Conservation (phyloP, 2,329 filamentous ascomycete species). For the Ascochyta lentis region DNA sequence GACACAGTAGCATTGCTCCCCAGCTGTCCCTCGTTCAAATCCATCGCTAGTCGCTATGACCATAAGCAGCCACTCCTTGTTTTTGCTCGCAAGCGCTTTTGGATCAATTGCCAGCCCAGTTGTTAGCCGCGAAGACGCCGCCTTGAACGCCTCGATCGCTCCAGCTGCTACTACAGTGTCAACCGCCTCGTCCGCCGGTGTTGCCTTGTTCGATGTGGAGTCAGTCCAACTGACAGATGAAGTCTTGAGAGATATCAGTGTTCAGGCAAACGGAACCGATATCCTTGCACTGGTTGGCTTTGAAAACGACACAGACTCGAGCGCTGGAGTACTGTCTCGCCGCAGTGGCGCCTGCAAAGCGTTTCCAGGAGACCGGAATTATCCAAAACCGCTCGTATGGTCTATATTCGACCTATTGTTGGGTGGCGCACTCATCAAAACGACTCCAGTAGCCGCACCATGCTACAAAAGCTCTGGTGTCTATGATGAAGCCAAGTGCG, state of each 20-base stretch:
- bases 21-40: background rate
- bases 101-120: slow-evolving; percentile 11
- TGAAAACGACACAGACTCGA: background rate
- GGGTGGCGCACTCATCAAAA: slow-evolving; percentile 25
- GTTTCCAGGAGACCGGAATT: slow-evolving; percentile 29
- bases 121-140: background rate
- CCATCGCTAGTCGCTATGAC: slow-evolving; percentile 4
- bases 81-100: slow-evolving; percentile 8
- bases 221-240: slow-evolving; percentile 25
- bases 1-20: background rate
- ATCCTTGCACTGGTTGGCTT: slow-evolving; percentile 42
- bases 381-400: slow-evolving; percentile 25
- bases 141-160: background rate
- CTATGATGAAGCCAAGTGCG: slow-evolving; percentile 24
- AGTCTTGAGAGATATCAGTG: slow-evolving; percentile 2
- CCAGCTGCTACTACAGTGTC: slow-evolving; percentile 20
- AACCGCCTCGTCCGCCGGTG: slow-evolving; percentile 14
- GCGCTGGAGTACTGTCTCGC: background rate
- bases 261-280: slow-evolving; percentile 7
- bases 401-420: slow-evolving; percentile 25
- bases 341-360: slow-evolving; percentile 25
- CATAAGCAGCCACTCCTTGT: background rate
- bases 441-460: slow-evolving; percentile 28
- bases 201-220: slow-evolving; percentile 17
- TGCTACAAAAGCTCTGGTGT: slow-evolving; percentile 28